Evolutionary conservation across 768 basidiomycete genomes (phyloP).

Genomic region (Tylopilus cervinicoccineus): DNA sequence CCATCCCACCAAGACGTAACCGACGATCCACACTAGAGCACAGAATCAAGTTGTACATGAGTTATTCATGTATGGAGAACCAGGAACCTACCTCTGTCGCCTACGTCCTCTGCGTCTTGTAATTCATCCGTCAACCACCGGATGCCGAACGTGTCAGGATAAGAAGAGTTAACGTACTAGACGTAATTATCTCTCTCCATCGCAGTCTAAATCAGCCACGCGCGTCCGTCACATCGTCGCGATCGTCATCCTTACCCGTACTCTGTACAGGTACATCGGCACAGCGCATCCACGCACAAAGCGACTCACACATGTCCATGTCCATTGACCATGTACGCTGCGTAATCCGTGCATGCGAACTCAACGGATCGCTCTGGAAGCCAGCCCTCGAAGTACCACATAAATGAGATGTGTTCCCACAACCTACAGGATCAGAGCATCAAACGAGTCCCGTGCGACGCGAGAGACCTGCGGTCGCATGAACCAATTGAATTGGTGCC

Average conservation of each 20-base stretch:
- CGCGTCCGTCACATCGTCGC: too few relatives aligned
- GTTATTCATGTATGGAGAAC: too few relatives aligned
- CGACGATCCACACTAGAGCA: constrained; percentile 44
- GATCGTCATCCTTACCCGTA: too few relatives aligned
- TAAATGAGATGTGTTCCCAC: constrained; percentile 42
- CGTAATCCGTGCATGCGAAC: constrained; percentile 44
- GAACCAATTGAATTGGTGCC: constrained; percentile 41
- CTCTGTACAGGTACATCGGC: too few relatives aligned
- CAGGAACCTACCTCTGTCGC: constrained; percentile 37
- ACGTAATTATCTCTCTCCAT: too few relatives aligned
- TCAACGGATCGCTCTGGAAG: constrained; percentile 33
- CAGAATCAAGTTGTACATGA: neutral
- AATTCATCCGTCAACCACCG: constrained; percentile 49
- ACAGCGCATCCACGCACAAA: too few relatives aligned
- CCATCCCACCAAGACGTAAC: constrained; percentile 49
- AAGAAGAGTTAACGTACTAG: constrained; percentile 46
- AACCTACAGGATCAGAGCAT: constrained; percentile 31
- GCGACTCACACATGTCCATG: constrained; percentile 41
- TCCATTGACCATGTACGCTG: constrained; percentile 39
- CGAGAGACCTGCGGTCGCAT: neutral
- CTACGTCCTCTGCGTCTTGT: constrained; percentile 48
- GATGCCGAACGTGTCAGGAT: constrained; percentile 46
- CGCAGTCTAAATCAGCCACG: too few relatives aligned
- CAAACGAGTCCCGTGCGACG: neutral
- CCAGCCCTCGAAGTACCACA: constrained; percentile 47